Evolutionary conservation across 305 asterid species (phyloP).

Genomic region (Solanum aculeatissimum): DNA sequence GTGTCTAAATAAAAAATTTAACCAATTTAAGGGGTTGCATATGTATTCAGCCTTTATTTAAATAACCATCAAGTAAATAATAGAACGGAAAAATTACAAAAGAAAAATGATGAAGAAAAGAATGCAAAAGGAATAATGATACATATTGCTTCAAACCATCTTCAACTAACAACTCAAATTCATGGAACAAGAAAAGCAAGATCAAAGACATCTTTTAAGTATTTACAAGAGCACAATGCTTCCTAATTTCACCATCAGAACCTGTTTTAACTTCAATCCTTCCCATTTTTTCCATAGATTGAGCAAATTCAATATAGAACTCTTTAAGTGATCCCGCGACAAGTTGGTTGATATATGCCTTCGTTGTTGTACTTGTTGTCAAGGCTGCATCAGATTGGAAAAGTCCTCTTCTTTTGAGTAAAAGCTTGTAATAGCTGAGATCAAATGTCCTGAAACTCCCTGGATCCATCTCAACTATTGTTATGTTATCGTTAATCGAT

Average conservation of each 20-base stretch:
- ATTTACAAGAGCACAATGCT: slow-evolving; percentile 53
- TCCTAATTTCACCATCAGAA: slow-evolving; percentile 50
- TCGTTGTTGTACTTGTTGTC: slow-evolving; percentile 28
- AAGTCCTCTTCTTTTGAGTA: slow-evolving; percentile 58
- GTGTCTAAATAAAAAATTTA: too few relatives aligned
- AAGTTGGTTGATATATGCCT: slow-evolving; percentile 24
- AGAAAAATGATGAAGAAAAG: background rate
- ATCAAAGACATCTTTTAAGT: background rate
- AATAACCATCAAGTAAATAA: background rate
- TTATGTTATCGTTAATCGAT: slow-evolving; percentile 24
- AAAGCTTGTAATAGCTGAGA: slow-evolving; percentile 38
- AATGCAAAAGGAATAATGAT: background rate
- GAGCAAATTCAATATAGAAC: slow-evolving; percentile 39
- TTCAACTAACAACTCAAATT: background rate
- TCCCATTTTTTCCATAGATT: slow-evolving; percentile 77
- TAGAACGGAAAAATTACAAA: background rate
- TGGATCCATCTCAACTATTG: slow-evolving; percentile 61
- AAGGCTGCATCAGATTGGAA: slow-evolving; percentile 61
- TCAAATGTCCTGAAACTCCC: slow-evolving; percentile 62
- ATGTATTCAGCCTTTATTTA: background rate
- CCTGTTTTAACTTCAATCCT: slow-evolving; percentile 46
- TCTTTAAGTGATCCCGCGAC: slow-evolving; percentile 19
- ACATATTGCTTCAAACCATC: background rate
- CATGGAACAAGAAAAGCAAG: background rate
- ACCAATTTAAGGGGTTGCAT: background rate